These are phyloP conservation scores for Crithidia thermophila DNA, from an alignment of 208 protist species.

Conservation along the genomic window DNA sequence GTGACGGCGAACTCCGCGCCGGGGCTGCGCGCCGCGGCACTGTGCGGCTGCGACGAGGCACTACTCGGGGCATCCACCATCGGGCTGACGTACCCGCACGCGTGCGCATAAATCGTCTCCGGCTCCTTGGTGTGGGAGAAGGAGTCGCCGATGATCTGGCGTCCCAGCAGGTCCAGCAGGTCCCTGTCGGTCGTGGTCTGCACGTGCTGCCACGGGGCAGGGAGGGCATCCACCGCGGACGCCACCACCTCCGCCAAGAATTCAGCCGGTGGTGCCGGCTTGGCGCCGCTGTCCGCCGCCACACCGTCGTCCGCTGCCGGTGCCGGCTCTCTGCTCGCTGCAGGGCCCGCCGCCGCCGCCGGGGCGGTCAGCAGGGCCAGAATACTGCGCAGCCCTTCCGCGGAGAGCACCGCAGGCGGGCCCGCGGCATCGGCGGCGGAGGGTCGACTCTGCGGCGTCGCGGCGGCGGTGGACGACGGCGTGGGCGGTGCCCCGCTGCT, in stretches of 20 bases:
- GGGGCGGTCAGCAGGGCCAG: slow-evolving; percentile 14
- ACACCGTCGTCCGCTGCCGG: not conserved
- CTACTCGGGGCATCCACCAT: too few relatives aligned
- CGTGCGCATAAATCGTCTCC: not conserved
- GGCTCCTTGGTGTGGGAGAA: too few relatives aligned
- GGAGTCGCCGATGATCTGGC: too few relatives aligned
- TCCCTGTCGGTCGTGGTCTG: too few relatives aligned
- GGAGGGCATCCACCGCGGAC: too few relatives aligned
- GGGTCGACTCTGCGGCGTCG: not conserved
- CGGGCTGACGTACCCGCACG: not conserved
- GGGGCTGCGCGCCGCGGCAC: not conserved
- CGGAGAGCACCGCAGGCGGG: slow-evolving; percentile 16
- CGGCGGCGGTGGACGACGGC: slow-evolving; percentile 1
- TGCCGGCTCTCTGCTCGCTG: not conserved
- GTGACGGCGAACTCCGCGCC: not conserved
- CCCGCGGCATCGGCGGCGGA: not conserved
- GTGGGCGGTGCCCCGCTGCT: not conserved
- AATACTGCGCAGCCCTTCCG: slow-evolving; percentile 15
- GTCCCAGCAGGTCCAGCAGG: too few relatives aligned
- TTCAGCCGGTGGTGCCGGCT: too few relatives aligned
- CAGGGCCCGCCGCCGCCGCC: not conserved
- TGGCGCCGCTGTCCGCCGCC: too few relatives aligned
- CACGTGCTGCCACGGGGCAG: too few relatives aligned
- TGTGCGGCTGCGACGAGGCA: too few relatives aligned
- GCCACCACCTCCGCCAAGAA: too few relatives aligned